Conservation (phyloP, 1,139 yeast genomes). For the Taiozyma sp. region DNA sequence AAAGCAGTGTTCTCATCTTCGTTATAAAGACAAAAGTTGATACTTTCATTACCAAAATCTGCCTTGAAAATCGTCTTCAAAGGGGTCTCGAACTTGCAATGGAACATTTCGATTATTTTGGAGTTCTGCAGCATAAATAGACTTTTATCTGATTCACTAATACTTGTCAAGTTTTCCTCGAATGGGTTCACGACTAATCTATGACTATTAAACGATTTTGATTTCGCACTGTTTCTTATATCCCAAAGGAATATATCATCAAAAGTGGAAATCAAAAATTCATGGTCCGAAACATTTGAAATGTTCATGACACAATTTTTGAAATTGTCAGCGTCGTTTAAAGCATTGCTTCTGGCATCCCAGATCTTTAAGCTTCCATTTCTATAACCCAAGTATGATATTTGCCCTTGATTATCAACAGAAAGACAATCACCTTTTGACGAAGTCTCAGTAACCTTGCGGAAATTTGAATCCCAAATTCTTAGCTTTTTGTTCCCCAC, state of each 20-base stretch:
- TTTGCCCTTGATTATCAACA: not conserved
- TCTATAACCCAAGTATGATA: conserved; percentile 14
- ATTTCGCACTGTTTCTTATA: not conserved
- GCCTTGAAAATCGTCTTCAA: conserved; percentile 3
- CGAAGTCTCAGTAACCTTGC: not conserved
- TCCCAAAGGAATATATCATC: not conserved
- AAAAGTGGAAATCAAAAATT: conserved; percentile 3
- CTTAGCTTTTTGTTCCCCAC: conserved; percentile 1
- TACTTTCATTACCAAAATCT: not conserved
- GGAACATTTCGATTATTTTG: conserved; percentile 4
- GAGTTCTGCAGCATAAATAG: conserved; percentile 6
- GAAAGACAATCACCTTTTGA: conserved; percentile 4
- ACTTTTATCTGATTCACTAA: not conserved
- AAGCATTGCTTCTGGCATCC: conserved; percentile 12
- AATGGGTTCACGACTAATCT: not conserved
- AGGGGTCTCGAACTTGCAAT: not conserved
- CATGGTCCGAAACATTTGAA: not conserved
- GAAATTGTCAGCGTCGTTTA: not conserved
- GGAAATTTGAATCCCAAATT: not conserved
- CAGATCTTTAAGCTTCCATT: conserved; percentile 12
- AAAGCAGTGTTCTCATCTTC: not conserved
- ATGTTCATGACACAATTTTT: not conserved
- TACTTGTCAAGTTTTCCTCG: not conserved
- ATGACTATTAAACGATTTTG: not conserved
- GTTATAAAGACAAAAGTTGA: not conserved